Conservation (phyloP, 73 alveolate genomes). For the Paramecium biaurelia region DNA sequence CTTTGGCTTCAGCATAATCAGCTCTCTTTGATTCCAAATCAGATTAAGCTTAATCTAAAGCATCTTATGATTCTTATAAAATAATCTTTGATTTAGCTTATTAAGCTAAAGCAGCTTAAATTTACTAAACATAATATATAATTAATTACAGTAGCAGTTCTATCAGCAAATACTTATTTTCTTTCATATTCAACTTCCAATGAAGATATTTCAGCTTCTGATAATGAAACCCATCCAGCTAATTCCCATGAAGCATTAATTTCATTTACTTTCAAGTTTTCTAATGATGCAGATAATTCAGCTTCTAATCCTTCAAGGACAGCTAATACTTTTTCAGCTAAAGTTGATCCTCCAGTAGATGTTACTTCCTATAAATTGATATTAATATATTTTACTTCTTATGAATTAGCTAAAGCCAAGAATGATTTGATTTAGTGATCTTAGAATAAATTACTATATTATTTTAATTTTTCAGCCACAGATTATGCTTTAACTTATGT, state of each 20-base stretch:
- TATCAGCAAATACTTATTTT: constrained; percentile 48
- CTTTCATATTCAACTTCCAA: constrained; percentile 48
- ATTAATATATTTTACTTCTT: neutral
- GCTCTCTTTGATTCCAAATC: constrained; percentile 51
- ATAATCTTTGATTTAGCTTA: constrained; percentile 54
- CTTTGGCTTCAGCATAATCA: constrained; percentile 8
- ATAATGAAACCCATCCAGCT: constrained; percentile 42
- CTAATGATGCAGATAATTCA: constrained; percentile 34
- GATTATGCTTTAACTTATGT: constrained; percentile 41
- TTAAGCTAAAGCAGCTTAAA: constrained; percentile 45
- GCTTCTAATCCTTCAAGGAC: constrained; percentile 29
- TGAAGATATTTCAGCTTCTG: constrained; percentile 45
- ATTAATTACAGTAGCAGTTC: constrained; percentile 52
- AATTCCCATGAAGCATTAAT: constrained; percentile 53
- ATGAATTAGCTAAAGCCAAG: constrained; percentile 32
- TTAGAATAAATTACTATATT: constrained; percentile 41
- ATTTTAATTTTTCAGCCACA: constrained; percentile 29
- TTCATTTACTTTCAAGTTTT: constrained; percentile 19
- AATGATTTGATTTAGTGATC: constrained; percentile 52
- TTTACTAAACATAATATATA: constrained; percentile 1
- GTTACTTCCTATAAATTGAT: neutral
- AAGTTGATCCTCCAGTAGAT: neutral
- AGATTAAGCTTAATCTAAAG: constrained; percentile 28
- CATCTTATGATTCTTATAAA: constrained; percentile 48
- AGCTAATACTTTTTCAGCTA: constrained; percentile 36